Conservation (phyloP, 257 asterid genomes). For the Leonotis leonurus region DNA sequence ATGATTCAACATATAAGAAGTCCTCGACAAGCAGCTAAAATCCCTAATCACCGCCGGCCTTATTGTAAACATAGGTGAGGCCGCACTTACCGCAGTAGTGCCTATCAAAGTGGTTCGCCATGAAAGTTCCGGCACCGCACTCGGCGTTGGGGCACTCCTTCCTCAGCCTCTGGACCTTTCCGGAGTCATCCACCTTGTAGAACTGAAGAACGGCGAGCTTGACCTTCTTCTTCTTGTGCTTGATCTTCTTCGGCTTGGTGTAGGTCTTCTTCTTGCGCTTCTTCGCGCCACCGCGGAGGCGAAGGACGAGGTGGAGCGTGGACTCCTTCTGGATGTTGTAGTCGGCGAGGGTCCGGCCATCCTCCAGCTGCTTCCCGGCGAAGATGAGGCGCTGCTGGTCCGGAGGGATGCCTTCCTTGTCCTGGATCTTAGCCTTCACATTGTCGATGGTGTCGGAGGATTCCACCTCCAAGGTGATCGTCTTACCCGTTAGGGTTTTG, state of each 20-base stretch:
- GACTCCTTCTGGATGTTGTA: slow-evolving; percentile 68
- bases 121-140: slow-evolving; percentile 65
- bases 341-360: slow-evolving; percentile 58
- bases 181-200: slow-evolving; percentile 64
- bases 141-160: slow-evolving; percentile 72
- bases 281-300: slow-evolving; percentile 73
- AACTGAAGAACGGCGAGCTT: slow-evolving; percentile 59
- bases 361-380: slow-evolving; percentile 63
- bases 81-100: slow-evolving; percentile 80
- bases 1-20: neutral
- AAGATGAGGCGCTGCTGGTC: slow-evolving; percentile 55
- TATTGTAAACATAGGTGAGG: slow-evolving; percentile 59
- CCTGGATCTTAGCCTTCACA: slow-evolving; percentile 51
- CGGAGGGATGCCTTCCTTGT: slow-evolving; percentile 55
- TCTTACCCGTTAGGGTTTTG: slow-evolving; percentile 71
- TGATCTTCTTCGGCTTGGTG: slow-evolving; percentile 69
- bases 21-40: neutral
- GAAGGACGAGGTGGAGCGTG: slow-evolving; percentile 59
- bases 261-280: slow-evolving; percentile 76
- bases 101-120: slow-evolving; percentile 68
- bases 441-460: slow-evolving; percentile 58
- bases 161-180: slow-evolving; percentile 66
- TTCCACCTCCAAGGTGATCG: slow-evolving; percentile 53
- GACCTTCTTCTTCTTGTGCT: slow-evolving; percentile 69
- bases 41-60: slow-evolving; percentile 47